Evolutionary conservation across 129 eudicot species (phyloP).

Genomic region (Arctium lappa): DNA sequence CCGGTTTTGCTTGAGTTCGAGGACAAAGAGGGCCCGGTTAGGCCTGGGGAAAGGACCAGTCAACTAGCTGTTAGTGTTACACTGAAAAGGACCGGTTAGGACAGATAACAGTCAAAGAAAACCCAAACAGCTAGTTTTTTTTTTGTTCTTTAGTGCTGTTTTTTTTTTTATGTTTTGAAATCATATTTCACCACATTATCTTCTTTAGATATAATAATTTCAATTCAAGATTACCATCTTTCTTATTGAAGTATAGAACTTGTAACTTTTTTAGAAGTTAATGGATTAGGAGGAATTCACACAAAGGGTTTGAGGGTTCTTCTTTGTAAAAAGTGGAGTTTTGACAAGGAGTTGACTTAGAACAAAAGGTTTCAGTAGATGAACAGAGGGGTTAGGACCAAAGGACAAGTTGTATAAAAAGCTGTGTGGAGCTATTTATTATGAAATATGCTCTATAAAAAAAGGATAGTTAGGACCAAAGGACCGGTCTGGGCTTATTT

Average conservation of each 20-base stretch:
- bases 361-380: too few species aligned
- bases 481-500: too few species aligned
- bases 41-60: not conserved
- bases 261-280: not conserved
- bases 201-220: not conserved
- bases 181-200: not conserved
- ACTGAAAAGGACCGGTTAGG: not conserved
- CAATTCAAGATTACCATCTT: not conserved
- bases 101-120: not conserved
- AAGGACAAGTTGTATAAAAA: too few species aligned
- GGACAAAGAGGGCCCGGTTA: not conserved
- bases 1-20: not conserved
- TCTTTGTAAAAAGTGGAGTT: too few species aligned
- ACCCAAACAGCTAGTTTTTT: not conserved
- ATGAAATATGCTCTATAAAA: too few species aligned
- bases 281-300: too few species aligned
- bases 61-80: not conserved
- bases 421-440: too few species aligned
- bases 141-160: not conserved
- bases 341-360: too few species aligned
- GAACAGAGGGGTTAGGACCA: too few species aligned
- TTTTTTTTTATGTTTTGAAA: not conserved
- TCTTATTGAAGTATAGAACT: not conserved
- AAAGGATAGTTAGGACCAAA: too few species aligned
- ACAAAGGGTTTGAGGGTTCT: too few species aligned